These are phyloP conservation scores for Hypoxylon sp. DNA, from an alignment of 2,329 filamentous ascomycete species.

Conservation along the genomic window DNA sequence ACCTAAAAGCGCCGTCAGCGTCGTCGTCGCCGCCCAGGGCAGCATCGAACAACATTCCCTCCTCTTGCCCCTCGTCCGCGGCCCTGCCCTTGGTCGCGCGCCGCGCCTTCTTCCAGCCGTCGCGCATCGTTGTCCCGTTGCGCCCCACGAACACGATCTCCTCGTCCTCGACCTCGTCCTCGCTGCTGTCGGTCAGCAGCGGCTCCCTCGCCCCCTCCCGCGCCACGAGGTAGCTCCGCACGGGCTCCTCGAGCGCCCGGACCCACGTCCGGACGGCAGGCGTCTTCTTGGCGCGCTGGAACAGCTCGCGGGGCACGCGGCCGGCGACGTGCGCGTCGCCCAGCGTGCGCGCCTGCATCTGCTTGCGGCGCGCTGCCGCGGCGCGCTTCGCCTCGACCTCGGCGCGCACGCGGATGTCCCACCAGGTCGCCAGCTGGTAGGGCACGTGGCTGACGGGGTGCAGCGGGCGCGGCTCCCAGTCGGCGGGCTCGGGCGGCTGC, in stretches of 20 bases:
- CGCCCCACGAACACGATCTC: conserved; percentile 90
- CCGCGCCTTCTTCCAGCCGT: conserved; percentile 61
- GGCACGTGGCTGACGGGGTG: conserved; percentile 82
- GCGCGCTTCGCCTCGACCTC: conserved; percentile 60
- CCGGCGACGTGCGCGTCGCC: conserved; percentile 60
- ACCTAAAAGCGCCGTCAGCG: conserved; percentile 84
- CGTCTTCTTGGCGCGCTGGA: conserved; percentile 81
- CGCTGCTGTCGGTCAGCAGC: conserved; percentile 48
- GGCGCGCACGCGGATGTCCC: conserved; percentile 59
- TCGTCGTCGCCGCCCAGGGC: conserved; percentile 73
- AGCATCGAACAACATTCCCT: conserved; percentile 79
- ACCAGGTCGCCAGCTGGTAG: conserved; percentile 79
- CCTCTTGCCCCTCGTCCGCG: conserved; percentile 51
- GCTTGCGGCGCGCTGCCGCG: conserved; percentile 55
- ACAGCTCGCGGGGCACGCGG: conserved; percentile 81
- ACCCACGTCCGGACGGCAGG: conserved; percentile 84
- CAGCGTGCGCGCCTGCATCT: conserved; percentile 57
- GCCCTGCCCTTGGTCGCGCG: conserved; percentile 66
- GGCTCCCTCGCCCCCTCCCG: conserved; percentile 58
- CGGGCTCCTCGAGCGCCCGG: conserved; percentile 85
- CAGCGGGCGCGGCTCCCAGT: conserved; percentile 87
- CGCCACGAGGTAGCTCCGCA: conserved; percentile 78
- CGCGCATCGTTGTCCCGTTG: conserved; percentile 72
- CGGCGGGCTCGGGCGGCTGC: conserved; percentile 81
- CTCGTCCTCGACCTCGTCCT: conserved; percentile 74